Percentiles rank a stretch among this genome's conserved stretches.
Conservation (phyloP, 768 basidiomycete species). For the Xanthoconium purpureum region DNA sequence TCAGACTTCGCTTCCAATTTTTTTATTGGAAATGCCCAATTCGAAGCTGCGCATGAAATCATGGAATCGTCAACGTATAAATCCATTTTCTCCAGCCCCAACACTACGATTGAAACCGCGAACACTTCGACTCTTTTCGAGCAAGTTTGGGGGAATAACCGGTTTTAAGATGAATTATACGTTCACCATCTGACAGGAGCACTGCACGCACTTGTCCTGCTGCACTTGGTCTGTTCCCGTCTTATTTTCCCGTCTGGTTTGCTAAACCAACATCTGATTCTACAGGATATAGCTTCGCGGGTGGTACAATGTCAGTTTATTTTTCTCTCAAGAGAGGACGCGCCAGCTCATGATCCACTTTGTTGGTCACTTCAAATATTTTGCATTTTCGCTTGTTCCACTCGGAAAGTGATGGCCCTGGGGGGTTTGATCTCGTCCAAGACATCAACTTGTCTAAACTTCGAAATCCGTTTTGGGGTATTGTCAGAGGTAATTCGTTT, state of each 20-base stretch:
- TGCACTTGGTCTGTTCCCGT: constrained; percentile 55
- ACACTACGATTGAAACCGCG: constrained; percentile 18
- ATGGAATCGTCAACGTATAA: constrained; percentile 41
- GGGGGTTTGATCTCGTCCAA: constrained; percentile 77
- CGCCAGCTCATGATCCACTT: not conserved
- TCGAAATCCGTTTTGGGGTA: constrained; percentile 78
- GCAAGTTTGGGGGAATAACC: not conserved
- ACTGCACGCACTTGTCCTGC: constrained; percentile 71
- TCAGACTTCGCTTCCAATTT: constrained; percentile 76
- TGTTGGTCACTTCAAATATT: not conserved
- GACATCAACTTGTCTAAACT: constrained; percentile 60
- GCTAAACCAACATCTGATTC: not conserved
- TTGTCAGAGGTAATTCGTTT: constrained; percentile 53
- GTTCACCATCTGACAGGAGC: constrained; percentile 68
- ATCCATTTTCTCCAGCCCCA: constrained; percentile 15
- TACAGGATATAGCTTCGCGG: constrained; percentile 70
- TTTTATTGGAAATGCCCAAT: constrained; percentile 69
- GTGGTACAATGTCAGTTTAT: constrained; percentile 69
- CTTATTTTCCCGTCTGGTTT: not conserved
- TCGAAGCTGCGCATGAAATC: constrained; percentile 61
- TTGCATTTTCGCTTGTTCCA: not conserved
- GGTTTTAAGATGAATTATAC: constrained; percentile 54
- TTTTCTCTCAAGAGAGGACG: not conserved
- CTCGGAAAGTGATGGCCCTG: constrained; percentile 58
- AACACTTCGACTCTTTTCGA: constrained; percentile 1